Base-by-base conservation (phyloP, 768 basidiomycete genomes). In the Agaricus subrufescens region DNA sequence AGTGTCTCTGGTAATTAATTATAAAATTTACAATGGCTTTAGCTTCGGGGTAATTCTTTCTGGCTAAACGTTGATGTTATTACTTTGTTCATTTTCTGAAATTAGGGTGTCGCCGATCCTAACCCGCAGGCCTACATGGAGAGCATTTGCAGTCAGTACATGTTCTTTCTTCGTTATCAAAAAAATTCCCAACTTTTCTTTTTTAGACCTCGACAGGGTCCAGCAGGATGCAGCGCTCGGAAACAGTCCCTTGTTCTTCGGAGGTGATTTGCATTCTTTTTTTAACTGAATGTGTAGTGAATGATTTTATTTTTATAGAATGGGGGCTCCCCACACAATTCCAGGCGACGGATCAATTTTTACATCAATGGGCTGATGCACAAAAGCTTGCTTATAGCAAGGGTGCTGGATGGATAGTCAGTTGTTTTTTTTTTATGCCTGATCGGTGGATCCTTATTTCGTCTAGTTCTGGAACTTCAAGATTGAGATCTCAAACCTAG, bases 341-440 rank as follows among this genome's bases (percentile, higher is more conserved):
- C 67, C 48, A 66, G 30, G 83, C 87, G 4, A 79, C 82, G 2
- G 77, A 87, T 51, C 76, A 64, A 0, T 89, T 89, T 72, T 66
- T 89, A 43, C 58, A 50, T 56, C 69, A 85, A 63, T 89, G 87
- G 87, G 87, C 86, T 10, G 88, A 89, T 61, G 85, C 87, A 26
- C 87, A 89, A 67, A 89, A 89, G 66, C 68, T 82, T 39, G 73
- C 79, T 1, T 89, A 88, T 52, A 75, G 77, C 52, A 68, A 85
- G 58, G 75, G 77, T 34, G 75, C 77, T 2, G 87, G 87, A 27
- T 89, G 86, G 86, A 75, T 88, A 42, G 85, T 86, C 60, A 69
- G 83, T 74, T 25, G 29, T 40, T 5, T 58, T 23, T 58, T 23
- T 45, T 14, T 27, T n/a, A 30, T 48, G 56, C 5, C 42, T 42